Evolutionary conservation across 371 early-diverging fungal species (phyloP), one percentile per base, ranked within the genome.

Genomic region (Mucor indicus): DNA sequence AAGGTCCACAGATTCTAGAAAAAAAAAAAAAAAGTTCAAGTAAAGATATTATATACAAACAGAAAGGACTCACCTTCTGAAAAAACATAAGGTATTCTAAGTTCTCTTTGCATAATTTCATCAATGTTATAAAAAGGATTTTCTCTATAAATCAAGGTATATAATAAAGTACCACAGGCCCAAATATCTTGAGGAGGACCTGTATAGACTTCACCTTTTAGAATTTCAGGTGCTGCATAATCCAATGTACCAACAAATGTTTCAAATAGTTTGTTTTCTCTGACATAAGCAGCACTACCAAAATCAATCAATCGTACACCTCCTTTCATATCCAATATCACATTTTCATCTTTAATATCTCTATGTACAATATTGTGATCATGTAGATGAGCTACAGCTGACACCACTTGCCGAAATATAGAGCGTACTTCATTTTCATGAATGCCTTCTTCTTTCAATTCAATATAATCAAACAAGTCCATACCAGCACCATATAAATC

Each of bases 151-250:
- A 86, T 70, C 50, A 91, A 67, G 3, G 88, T 88, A 60, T 86
- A 91, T 22, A 92, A 55, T 21, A 91, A 67, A 31, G 90, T 75
- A 0, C 90, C 91, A 13, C 88, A 62, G 5, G 89, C 83, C 89
- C 91, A 92, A 31, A 86, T 79, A 60, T 92, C 92, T 50, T 86
- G 89, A 25, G 83, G 86, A 44, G 67, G 72, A 0, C 85, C 86
- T 16, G 78, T 69, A 48, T 87, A 87, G 41, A 66, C 61, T 33
- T 78, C 61, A 32, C 85, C 85, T n/a, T 62, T 59, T 22, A 86
- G 38, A 0, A 86, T 69, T 42, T 87, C 87, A 1, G 87, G 85
- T 1, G 87, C 75, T 24, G 80, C 81, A 64, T 83, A 87, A 37
- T 81, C 82, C 22, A 82, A 44, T 0, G 86, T 87, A n/a, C 87